Percentiles rank a stretch among this genome's conserved stretches.
phyloP scores from a whole-genome alignment of 2,329 filamentous ascomycete genomes.

The Mycosphaerelloides madeirae region DNA sequence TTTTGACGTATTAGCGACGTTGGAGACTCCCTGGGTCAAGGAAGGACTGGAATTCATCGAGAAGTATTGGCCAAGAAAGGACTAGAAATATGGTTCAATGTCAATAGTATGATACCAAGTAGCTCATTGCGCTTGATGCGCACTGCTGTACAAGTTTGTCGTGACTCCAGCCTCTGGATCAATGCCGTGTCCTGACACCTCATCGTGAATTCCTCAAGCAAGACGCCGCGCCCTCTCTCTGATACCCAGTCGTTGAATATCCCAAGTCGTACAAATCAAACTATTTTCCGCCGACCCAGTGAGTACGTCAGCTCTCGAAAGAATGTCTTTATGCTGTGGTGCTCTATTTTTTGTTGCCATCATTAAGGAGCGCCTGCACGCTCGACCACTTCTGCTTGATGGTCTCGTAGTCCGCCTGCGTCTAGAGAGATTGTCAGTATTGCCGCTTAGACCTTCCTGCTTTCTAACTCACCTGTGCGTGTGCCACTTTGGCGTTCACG shows the following conservation, averaged over 20 bases:
- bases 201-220: no score
- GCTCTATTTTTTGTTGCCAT: slow-evolving; percentile 9
- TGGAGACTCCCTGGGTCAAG: slow-evolving; percentile 1
- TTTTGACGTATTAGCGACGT: slow-evolving; percentile 17
- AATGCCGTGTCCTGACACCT: no score
- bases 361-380: slow-evolving; percentile 42
- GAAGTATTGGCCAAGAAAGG: slow-evolving; percentile 1
- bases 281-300: no score
- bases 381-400: slow-evolving; percentile 48
- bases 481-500: slow-evolving; percentile 89
- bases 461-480: slow-evolving; percentile 72
- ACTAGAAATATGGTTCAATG: not conserved
- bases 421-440: slow-evolving; percentile 31
- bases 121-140: not conserved
- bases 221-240: no score
- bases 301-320: no score
- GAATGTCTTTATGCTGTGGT: not conserved
- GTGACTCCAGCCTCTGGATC: no score
- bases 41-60: slow-evolving; percentile 2
- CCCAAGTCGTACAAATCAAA: no score
- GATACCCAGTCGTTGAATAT: no score
- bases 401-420: slow-evolving; percentile 45
- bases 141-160: no score
- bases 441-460: not conserved
- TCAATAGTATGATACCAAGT: not conserved